These are phyloP conservation scores for Xylaria multiplex DNA, from an alignment of 2,329 filamentous ascomycete species.

Conservation along the genomic window DNA sequence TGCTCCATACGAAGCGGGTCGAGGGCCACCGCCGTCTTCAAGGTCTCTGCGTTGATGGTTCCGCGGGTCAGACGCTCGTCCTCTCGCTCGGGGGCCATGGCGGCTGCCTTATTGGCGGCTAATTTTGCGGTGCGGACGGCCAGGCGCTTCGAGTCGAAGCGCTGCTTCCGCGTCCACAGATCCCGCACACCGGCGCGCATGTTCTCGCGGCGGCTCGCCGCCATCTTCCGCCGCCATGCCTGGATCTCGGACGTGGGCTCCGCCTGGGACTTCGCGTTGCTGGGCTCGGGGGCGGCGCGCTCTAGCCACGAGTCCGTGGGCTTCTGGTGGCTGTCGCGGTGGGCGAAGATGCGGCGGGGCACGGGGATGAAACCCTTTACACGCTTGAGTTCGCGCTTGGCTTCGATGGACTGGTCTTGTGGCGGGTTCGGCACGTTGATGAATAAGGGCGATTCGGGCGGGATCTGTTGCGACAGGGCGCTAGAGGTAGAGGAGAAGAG, in stretches of 20 bases:
- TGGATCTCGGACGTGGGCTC: slow-evolving; percentile 53
- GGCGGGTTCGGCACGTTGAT: slow-evolving; percentile 81
- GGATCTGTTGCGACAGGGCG: slow-evolving; percentile 62
- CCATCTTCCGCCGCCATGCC: slow-evolving; percentile 78
- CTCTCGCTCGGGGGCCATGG: slow-evolving; percentile 73
- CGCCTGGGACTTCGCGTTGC: slow-evolving; percentile 50
- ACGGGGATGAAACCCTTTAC: slow-evolving; percentile 84
- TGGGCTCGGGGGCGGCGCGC: slow-evolving; percentile 66
- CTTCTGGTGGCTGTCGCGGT: slow-evolving; percentile 67
- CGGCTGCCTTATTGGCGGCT: slow-evolving; percentile 56
- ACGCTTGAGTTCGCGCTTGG: slow-evolving; percentile 53
- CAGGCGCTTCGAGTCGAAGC: slow-evolving; percentile 51
- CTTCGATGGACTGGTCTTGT: slow-evolving; percentile 67
- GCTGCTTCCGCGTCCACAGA: slow-evolving; percentile 73
- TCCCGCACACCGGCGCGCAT: slow-evolving; percentile 75
- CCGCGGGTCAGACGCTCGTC: slow-evolving; percentile 81
- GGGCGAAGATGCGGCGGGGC: slow-evolving; percentile 81
- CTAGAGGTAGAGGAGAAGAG: slow-evolving; percentile 59
- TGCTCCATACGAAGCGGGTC: slow-evolving; percentile 71
- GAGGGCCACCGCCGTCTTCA: slow-evolving; percentile 62
- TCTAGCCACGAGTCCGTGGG: slow-evolving; percentile 68
- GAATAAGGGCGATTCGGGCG: slow-evolving; percentile 88
- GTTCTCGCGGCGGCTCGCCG: slow-evolving; percentile 75
- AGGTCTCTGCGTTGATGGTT: slow-evolving; percentile 66
- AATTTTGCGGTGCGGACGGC: slow-evolving; percentile 59